Evolutionary conservation across 1,284 basidiomycete genomes (phyloP).

Genomic region (Ceratorhiza oryzae-sativae): DNA sequence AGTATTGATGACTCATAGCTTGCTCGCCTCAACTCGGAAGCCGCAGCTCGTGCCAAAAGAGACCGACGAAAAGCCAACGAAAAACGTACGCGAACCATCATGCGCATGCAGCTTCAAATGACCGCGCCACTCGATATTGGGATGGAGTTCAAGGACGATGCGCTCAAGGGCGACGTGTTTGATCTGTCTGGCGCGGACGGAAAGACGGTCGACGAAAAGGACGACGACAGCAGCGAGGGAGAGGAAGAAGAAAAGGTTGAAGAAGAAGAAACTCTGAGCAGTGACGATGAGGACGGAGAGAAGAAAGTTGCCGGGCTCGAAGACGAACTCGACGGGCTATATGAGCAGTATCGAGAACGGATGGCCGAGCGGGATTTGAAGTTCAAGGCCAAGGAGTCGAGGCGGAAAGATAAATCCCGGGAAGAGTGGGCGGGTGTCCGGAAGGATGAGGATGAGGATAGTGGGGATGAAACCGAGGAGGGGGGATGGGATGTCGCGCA

Average conservation of each 20-base stretch:
- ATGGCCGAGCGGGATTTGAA: constrained; percentile 89
- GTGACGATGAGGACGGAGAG: constrained; percentile 76
- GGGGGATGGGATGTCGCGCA: constrained; percentile 57
- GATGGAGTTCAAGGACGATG: constrained; percentile 80
- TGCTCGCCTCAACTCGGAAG: constrained; percentile 83
- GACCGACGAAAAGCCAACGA: constrained; percentile 91
- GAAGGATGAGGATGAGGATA: constrained; percentile 57
- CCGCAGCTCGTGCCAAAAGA: constrained; percentile 74
- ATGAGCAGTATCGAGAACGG: constrained; percentile 85
- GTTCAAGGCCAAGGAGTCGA: constrained; percentile 84
- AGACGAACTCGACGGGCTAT: constrained; percentile 85
- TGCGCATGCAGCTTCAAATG: constrained; percentile 98
- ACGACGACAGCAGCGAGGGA: constrained; percentile 58
- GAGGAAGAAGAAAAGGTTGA: constrained; percentile 50
- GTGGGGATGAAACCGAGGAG: constrained; percentile 57
- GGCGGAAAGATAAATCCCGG: constrained; percentile 74
- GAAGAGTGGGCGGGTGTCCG: constrained; percentile 79
- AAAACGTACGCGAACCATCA: constrained; percentile 84
- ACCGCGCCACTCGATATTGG: constrained; percentile 95
- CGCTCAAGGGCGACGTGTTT: constrained; percentile 80
- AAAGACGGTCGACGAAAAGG: constrained; percentile 56
- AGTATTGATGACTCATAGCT: constrained; percentile 60
- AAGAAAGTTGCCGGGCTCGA: constrained; percentile 74
- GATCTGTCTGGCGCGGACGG: constrained; percentile 74
- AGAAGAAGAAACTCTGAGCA: constrained; percentile 51